Evolutionary conservation across 2,329 filamentous ascomycete species (phyloP), one percentile per base, ranked within the genome.

Genomic region (Zasmidium angulare): DNA sequence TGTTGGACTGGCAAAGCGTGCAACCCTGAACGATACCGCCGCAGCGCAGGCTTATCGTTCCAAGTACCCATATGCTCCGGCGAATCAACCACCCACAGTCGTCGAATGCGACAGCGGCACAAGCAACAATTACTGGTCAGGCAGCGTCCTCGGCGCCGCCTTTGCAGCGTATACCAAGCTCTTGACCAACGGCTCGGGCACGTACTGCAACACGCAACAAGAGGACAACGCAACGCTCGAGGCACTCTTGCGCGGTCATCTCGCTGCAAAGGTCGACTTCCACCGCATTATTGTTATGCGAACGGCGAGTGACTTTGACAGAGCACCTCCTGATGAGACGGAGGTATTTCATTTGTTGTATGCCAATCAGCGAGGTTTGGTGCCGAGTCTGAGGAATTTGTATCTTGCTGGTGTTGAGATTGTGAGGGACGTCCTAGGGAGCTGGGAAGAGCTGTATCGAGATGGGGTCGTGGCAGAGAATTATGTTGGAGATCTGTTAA

Each of bases 401-500:
- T 90, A 84, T 73, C 74, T 79, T 12, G 87, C 86, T 0, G 88
- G 88, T 0, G 78, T 86, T 2, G 79, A 85, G 68, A 85, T 91
- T 46, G 81, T 89, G 14, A 77, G 81, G 63, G 87, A 86, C 2
- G 86, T 91, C 55, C 53, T 90, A 2, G 56, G 69, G 1, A 79
- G 76, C 3, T 91, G 89, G 89, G 73, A 85, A 21, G 70, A 69
- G 10, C 84, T 75, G 0, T 90, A 86, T 67, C 72, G 76, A 46
- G 62, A 69, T 1, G 88, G 88, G 1, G 71, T 90, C 43, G 68
- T 75, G 59, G 73, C 86, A 0, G 75, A 71, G 1, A 89, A 90
- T 67, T 90, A 90, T 68, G 75, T 90, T 24, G 88, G 88, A 4
- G 87, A 90, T 68, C 84, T 90, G 48, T 86, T 88, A 63, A 87